A percentile compares a stretch with the other conserved stretches of the same genome.
Evolutionary conservation across 345 rosid species (phyloP).

Genomic region (Ceriops tagal): DNA sequence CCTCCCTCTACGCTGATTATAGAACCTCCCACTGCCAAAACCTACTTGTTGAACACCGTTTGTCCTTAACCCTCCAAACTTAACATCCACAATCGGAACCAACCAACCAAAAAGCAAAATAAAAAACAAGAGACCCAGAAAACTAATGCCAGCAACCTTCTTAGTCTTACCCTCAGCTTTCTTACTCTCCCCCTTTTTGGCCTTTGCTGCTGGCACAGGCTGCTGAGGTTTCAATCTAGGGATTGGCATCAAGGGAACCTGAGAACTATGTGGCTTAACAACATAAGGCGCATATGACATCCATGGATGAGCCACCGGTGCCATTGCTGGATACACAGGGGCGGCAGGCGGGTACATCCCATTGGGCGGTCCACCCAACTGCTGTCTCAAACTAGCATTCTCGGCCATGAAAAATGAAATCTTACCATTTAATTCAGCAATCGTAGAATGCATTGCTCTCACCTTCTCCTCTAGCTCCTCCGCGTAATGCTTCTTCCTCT

Average conservation of each 20-base stretch:
- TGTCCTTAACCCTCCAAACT: slow-evolving; percentile 48
- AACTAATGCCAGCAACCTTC: slow-evolving; percentile 92
- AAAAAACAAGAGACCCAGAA: slow-evolving; percentile 76
- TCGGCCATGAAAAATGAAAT: slow-evolving; percentile 81
- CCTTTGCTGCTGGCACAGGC: slow-evolving; percentile 32
- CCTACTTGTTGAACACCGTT: slow-evolving; percentile 32
- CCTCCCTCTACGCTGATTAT: slow-evolving; percentile 51
- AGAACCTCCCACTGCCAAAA: slow-evolving; percentile 38
- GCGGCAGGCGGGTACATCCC: slow-evolving; percentile 52
- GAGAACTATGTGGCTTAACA: slow-evolving; percentile 77
- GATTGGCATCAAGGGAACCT: slow-evolving; percentile 90
- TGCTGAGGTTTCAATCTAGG: slow-evolving; percentile 81
- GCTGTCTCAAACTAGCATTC: slow-evolving; percentile 73
- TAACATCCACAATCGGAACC: slow-evolving; percentile 66
- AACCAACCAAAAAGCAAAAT: slow-evolving; percentile 74
- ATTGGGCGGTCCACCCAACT: slow-evolving; percentile 32
- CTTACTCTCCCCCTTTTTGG: slow-evolving; percentile 55
- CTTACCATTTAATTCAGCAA: slow-evolving; percentile 68
- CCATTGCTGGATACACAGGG: slow-evolving; percentile 59
- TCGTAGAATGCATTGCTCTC: slow-evolving; percentile 70
- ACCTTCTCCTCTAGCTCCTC: slow-evolving; percentile 97
- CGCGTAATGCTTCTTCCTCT: slow-evolving; percentile 93
- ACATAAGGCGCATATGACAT: slow-evolving; percentile 78
- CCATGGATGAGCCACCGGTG: slow-evolving; percentile 74
- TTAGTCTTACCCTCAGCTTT: slow-evolving; percentile 57